Base-by-base conservation (phyloP, 2,329 filamentous ascomycete species). In the Shiraia sp. region DNA sequence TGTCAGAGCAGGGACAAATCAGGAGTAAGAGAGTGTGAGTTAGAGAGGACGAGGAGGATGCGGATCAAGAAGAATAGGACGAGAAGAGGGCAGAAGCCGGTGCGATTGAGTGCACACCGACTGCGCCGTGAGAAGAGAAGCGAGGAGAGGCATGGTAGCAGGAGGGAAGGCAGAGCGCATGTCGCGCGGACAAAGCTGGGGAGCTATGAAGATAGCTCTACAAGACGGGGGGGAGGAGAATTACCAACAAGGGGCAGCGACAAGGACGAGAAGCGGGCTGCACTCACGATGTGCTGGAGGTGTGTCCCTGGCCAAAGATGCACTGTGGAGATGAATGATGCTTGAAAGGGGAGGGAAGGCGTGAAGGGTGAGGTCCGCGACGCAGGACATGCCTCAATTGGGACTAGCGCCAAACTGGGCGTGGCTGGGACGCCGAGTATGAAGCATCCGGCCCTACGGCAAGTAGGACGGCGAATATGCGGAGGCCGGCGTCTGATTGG, bases 271-370 rank as follows among this genome's bases (percentile, higher is more conserved):
- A 58, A 60, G 55, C 34, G 54, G 19, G 55, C 41, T 60, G 63
- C 66, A 69, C 66, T 69, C 65, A 69, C 66, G 55, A 68, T 61
- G 64, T 67, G 65, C 65, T 61, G 45, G 19, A 49, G 61, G 52
- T 43, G 47, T 50, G 47, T 52, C 47, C 47, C 41, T 37, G 49
- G 44, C 48, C 30, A 50, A 50, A 42, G 51, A 55, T 41, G 49
- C 47, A 14, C 49, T 34, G 47, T 53, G 55, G 56, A 51, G 51
- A 45, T 52, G 55, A 47, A 47, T 47, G 53, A 51, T 53, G 55
- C 43, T 40, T 52, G 49, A 48, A 40, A 44, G 19, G 4, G 19
- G 8, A 8, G 19, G 19, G 8, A 22, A 22, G 19, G 19, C 19
- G 19, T 5, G 53, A 49, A 59, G 52, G 51, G 45, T 49, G 53